Percentiles rank a stretch among this genome's conserved stretches.
phyloP scores from a whole-genome alignment of 345 rosid species.

The Dimocarpus longan region DNA sequence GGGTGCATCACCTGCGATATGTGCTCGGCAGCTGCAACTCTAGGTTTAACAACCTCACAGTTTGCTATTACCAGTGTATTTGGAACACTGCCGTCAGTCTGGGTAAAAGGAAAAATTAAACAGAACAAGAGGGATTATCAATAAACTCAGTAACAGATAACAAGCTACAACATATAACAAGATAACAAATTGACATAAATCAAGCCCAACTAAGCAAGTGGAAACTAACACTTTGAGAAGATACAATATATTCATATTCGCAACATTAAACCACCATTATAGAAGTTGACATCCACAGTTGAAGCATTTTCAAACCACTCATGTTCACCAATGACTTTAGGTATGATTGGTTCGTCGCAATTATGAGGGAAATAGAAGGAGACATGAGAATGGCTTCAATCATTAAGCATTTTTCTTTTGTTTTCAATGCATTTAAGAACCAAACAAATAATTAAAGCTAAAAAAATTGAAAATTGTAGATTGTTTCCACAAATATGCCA shows the following conservation, averaged over 20 bases:
- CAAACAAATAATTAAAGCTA: neutral
- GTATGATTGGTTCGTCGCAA: neutral
- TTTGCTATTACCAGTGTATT: slow-evolving; percentile 85
- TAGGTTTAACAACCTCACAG: slow-evolving; percentile 80
- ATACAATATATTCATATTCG: no score
- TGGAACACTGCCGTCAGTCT: slow-evolving; percentile 91
- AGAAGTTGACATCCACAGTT: no score
- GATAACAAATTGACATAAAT: neutral
- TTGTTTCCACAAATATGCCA: neutral
- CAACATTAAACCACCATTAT: no score
- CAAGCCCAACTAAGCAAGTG: neutral
- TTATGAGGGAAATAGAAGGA: neutral
- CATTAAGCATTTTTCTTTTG: neutral
- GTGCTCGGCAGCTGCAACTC: slow-evolving; percentile 93
- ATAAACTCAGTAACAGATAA: neutral
- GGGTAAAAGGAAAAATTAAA: slow-evolving; percentile 20
- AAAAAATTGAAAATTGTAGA: neutral
- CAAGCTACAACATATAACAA: neutral
- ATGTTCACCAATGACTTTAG: no score
- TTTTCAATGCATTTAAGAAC: neutral
- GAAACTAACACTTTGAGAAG: neutral
- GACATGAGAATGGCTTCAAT: neutral
- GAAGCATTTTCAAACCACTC: no score
- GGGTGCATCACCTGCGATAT: slow-evolving; percentile 58
- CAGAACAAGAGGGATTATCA: slow-evolving; percentile 17